Evolutionary conservation across 805 yeast genomes (phyloP), one percentile per base, ranked within the genome.

Genomic region (Metschnikowia hibisci): DNA sequence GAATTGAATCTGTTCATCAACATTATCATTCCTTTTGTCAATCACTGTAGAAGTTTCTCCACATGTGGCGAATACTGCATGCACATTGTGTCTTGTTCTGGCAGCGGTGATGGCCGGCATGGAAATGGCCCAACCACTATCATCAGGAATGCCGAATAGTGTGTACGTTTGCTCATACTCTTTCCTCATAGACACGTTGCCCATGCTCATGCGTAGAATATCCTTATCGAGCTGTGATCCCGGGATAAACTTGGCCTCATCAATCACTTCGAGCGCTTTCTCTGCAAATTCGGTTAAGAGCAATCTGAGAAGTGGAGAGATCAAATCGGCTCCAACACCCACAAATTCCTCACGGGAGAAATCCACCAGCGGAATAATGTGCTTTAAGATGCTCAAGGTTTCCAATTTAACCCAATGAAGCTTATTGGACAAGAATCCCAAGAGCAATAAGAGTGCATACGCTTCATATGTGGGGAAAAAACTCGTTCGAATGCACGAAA

Each of bases 41-140:
- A 55, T 58, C 11, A 57, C 53, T 3, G 63, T 62, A 4, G 60
- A 58, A 1, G 74, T 49, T 3, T 73, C 69, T 1, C 77, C 76
- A 57, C 97, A 91, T 0, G 96, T 87, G 25, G 89, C 81, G 58
- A 87, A 93, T 3, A 93, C 98, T 0, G 98, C 90, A 62, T 93
- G 98, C 1, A 93, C 95, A 56, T 93, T 93, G 58, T 87, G 87
- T 51, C 97, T 71, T 1, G 98, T 87, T 12, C 86, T 78, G 0
- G 95, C 84, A 0, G 96, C 88, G 1, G 93, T 83, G 33, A 88
- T 80, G 0, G 91, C 87, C 2, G 99, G 96, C 91, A 87, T 85
- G 2, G 98, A 95, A 39, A 95, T 81, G 0, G 96, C 83, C 99
- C 99, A 93, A 1, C 99, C 99, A 56, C 84, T 81, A 10, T 87